Percentiles rank a stretch among this genome's conserved stretches.
Evolutionary conservation across 331 rosid species (phyloP).

Genomic region (Saraca asoca): DNA sequence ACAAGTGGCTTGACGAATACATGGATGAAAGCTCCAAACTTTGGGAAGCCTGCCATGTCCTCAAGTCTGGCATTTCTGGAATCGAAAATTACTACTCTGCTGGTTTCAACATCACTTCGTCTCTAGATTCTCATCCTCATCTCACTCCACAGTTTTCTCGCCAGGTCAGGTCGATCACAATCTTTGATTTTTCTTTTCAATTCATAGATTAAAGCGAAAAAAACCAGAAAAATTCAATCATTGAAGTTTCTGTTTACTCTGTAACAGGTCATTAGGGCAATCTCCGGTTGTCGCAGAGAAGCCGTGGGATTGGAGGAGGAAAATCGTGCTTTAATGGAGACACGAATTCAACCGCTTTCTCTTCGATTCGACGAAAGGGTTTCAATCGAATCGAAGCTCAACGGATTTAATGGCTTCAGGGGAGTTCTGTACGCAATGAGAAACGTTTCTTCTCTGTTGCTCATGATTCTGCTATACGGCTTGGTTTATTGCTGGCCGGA

Average conservation of each 20-base stretch:
- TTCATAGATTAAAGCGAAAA: background rate
- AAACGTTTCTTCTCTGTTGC: constrained; percentile 84
- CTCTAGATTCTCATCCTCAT: constrained; percentile 73
- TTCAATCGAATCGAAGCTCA: constrained; percentile 79
- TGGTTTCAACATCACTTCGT: constrained; percentile 66
- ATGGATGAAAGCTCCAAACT: constrained; percentile 98
- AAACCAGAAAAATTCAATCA: background rate
- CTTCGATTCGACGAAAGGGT: constrained; percentile 82
- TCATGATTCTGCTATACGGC: constrained; percentile 75
- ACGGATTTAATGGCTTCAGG: constrained; percentile 92
- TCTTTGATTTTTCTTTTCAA: background rate
- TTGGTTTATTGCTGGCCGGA: constrained; percentile 82
- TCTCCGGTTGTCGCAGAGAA: constrained; percentile 84
- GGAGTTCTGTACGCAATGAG: constrained; percentile 98
- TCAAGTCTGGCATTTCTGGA: constrained; percentile 87
- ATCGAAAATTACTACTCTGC: constrained; percentile 82
- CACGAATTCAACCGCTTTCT: constrained; percentile 76
- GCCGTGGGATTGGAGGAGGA: constrained; percentile 96
- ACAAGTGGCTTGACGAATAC: constrained; percentile 98
- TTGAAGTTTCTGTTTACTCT: constrained; percentile 2
- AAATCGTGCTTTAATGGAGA: constrained; percentile 81
- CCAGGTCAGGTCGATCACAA: constrained; percentile 57
- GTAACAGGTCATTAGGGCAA: constrained; percentile 75
- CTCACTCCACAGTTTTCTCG: constrained; percentile 82
- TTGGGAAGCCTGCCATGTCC: constrained; percentile 98